Conservation (phyloP, 179 eudicot genomes). For the Amaranthus tricolor region DNA sequence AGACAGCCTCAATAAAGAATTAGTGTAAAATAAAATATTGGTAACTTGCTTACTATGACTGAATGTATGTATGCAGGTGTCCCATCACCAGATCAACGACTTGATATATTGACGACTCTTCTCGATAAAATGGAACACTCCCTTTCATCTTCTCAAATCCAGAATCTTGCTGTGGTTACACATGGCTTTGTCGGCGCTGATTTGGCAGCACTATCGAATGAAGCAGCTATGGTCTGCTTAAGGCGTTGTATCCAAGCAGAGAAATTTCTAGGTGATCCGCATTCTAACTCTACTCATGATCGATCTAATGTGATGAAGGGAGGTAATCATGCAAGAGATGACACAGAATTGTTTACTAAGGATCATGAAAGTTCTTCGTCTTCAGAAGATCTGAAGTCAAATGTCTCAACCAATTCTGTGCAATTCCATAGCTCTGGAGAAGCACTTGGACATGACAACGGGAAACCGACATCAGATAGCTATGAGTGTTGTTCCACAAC, state of each 20-base stretch:
- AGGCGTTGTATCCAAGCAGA: conserved; percentile 39
- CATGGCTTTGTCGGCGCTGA: conserved; percentile 99
- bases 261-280: conserved; percentile 23
- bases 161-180: conserved; percentile 59
- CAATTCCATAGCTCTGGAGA: conserved; percentile 8
- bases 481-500: conserved; percentile 14
- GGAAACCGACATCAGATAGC: conserved; percentile 8
- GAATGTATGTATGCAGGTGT: conserved; percentile 55
- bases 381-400: conserved; percentile 30
- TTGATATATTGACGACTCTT: conserved; percentile 63
- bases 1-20: too few species aligned
- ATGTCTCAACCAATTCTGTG: conserved; percentile 22
- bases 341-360: conserved; percentile 8
- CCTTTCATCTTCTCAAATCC: conserved; percentile 53
- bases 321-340: conserved; percentile 19
- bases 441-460: not conserved
- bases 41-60: conserved; percentile 9
- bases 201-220: conserved; percentile 73
- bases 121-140: conserved; percentile 64
- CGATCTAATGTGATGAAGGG: conserved; percentile 23
- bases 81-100: conserved; percentile 77
- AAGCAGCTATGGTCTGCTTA: conserved; percentile 76
- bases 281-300: conserved; percentile 16
- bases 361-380: conserved; percentile 35
- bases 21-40: too few species aligned